Evolutionary conservation across 495 filamentous ascomycete genomes (phyloP), one percentile per base, ranked within the genome.

Genomic region (Apodospora peruviana): DNA sequence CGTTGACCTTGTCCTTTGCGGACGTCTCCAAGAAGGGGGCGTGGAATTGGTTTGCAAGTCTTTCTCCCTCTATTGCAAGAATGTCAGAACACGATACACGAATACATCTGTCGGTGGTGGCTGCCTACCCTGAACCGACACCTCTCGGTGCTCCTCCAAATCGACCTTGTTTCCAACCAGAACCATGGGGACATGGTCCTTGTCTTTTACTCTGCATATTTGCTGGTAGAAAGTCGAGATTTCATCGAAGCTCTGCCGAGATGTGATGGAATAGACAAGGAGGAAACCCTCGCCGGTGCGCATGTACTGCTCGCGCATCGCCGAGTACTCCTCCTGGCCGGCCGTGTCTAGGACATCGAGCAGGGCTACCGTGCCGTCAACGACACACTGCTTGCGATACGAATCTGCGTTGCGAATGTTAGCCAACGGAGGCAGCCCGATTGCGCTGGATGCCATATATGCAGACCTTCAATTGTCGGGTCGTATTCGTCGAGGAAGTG

Each of bases 231-330:
- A 96, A 29, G 90, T 95, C 69, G 88, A 82, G 65, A 98, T 97
- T 73, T 98, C 94, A 67, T 97, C 91, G 64, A 97, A 97, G 53
- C 87, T 93, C 69, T 96, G 90, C 57, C 91, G 81, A 62, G 91
- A 96, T 12, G 88, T 96, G 73, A 98, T 98, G 44, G 87, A 96
- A 76, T 96, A 98, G 56, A 98, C 90, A 18, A 98, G 81, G 54
- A 98, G 79, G 73, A 98, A 98, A 37, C 93, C 93, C 73, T 98
- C 93, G 62, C 93, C 93, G 29, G 94, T 98, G 58, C 93, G 86
- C 93, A 98, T 98, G 78, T 98, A 98, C 74, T 98, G 93, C 74
- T 98, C 93, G 54, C 93, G 83, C 93, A 98, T 98, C 44, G 93
- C 93, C 32, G 91, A 95, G 74, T 98, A 98, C 72, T 98, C 93